phyloP scores from a whole-genome alignment of 495 filamentous ascomycete genomes.

The Chaetomidium leptoderma region DNA sequence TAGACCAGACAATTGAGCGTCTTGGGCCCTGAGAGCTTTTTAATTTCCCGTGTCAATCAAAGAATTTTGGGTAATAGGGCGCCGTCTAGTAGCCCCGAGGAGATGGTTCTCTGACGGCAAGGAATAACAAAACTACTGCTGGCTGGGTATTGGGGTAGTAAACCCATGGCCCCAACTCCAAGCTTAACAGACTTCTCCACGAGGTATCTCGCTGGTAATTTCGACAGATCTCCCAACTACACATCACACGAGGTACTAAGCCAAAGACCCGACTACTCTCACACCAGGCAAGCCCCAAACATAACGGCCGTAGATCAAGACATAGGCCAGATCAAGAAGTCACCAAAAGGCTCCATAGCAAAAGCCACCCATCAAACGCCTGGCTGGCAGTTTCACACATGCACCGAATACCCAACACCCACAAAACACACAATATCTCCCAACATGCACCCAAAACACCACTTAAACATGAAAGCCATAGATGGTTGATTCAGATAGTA shows the following conservation, averaged over 20 bases:
- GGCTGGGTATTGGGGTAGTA: too few species aligned
- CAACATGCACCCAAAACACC: slow-evolving; percentile 2
- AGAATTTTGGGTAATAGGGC: neutral
- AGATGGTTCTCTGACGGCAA: neutral
- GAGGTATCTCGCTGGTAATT: neutral
- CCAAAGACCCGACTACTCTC: neutral
- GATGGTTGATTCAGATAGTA: slow-evolving; percentile 1
- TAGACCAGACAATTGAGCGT: slow-evolving; percentile 23
- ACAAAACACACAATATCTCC: too few species aligned
- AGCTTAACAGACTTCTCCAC: neutral
- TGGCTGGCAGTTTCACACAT: too few species aligned
- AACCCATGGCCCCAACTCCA: neutral
- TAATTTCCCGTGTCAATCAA: neutral
- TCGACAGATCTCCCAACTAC: neutral
- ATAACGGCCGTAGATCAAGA: neutral
- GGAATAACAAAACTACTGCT: too few species aligned
- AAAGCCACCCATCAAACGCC: neutral
- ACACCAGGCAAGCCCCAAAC: too few species aligned
- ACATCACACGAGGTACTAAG: neutral
- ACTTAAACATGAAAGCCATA: neutral
- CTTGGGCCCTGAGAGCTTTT: slow-evolving; percentile 13
- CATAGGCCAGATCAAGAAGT: neutral
- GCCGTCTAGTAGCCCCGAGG: neutral
- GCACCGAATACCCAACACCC: neutral
- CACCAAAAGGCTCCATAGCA: neutral